Conservation (phyloP, 208 protist species). For the Crithidia expoeki region DNA sequence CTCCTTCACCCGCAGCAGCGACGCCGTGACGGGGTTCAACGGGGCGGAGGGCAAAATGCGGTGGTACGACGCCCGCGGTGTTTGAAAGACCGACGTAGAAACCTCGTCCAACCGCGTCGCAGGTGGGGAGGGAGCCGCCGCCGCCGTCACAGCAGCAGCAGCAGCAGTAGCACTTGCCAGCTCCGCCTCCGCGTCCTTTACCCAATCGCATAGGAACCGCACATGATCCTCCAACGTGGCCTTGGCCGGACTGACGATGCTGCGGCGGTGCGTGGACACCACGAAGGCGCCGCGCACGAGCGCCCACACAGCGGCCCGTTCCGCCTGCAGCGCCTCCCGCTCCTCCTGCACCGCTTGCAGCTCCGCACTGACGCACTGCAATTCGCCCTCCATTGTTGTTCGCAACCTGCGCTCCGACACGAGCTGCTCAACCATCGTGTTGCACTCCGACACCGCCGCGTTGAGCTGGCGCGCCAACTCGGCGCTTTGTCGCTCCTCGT, state of each 20-base stretch:
- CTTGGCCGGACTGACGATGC: neutral
- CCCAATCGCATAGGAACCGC: constrained; percentile 13
- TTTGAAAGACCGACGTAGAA: neutral
- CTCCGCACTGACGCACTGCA: neutral
- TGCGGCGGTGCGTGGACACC: neutral
- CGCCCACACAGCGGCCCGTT: constrained; percentile 17
- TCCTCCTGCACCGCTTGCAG: constrained; percentile 9
- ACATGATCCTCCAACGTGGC: constrained; percentile 26
- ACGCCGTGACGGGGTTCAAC: constrained; percentile 47
- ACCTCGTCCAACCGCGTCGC: neutral
- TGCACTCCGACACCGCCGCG: constrained; percentile 6
- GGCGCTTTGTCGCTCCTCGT: constrained; percentile 2
- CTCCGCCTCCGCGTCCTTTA: constrained; percentile 8
- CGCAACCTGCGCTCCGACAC: constrained; percentile 11
- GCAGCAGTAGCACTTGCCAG: neutral
- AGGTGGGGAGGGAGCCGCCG: neutral
- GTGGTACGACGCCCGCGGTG: constrained; percentile 31
- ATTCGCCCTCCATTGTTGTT: constrained; percentile 22
- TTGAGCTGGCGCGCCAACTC: constrained; percentile 4
- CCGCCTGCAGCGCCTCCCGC: constrained; percentile 13
- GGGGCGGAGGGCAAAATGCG: constrained; percentile 38
- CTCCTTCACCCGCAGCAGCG: constrained; percentile 58
- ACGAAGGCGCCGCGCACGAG: constrained; percentile 2
- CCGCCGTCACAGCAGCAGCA: neutral
- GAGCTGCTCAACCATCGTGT: constrained; percentile 1